These are phyloP conservation scores for Hypomontagnella monticulosa DNA, from an alignment of 495 filamentous ascomycete species.

Conservation along the genomic window DNA sequence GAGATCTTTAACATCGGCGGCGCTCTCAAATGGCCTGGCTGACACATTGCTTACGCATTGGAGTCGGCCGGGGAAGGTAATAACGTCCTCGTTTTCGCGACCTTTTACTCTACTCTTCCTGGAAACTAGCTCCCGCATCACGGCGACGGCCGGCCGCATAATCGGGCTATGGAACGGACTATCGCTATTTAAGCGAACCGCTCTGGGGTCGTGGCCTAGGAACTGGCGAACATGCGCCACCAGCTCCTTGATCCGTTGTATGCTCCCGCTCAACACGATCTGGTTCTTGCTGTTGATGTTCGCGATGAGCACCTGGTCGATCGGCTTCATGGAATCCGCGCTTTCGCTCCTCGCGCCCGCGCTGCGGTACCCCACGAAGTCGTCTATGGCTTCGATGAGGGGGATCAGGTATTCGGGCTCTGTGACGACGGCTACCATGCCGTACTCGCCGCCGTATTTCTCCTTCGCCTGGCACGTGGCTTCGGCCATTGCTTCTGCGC, in stretches of 20 bases:
- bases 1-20: constrained; percentile 76
- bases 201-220: constrained; percentile 89
- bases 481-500: constrained; percentile 85
- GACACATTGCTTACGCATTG: constrained; percentile 88
- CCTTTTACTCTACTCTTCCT: constrained; percentile 58
- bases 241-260: constrained; percentile 85
- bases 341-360: constrained; percentile 73
- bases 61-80: constrained; percentile 74
- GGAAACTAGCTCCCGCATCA: constrained; percentile 72
- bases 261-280: constrained; percentile 90
- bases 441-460: constrained; percentile 77
- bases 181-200: constrained; percentile 86
- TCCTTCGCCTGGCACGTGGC: constrained; percentile 72
- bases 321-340: constrained; percentile 69
- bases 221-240: constrained; percentile 91
- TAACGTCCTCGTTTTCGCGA: constrained; percentile 63
- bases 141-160: constrained; percentile 83
- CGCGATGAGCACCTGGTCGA: constrained; percentile 88
- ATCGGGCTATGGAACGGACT: constrained; percentile 93
- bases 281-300: constrained; percentile 97
- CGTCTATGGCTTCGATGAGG: constrained; percentile 77
- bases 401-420: constrained; percentile 75
- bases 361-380: constrained; percentile 77
- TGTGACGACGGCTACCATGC: constrained; percentile 93
- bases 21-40: constrained; percentile 76